phyloP scores from a whole-genome alignment of 78 protist species.

The Dictyostelium intermedium region DNA sequence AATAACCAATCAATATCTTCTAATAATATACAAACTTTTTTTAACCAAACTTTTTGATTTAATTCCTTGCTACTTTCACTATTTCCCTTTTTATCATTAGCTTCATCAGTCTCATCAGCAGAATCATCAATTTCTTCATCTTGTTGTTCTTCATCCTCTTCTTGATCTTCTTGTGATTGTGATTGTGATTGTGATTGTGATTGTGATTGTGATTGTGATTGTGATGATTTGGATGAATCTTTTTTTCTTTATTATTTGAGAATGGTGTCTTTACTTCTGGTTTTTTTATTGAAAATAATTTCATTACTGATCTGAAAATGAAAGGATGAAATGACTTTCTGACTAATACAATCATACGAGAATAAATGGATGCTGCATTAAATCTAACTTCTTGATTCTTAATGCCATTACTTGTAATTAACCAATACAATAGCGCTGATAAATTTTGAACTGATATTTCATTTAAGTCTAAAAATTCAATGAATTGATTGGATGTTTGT shows the following conservation, averaged over 20 bases:
- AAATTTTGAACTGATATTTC: conserved; percentile 7
- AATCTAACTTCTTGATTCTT: neutral
- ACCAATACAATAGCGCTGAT: conserved; percentile 29
- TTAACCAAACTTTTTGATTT: neutral
- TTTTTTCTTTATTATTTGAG: neutral
- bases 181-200: neutral
- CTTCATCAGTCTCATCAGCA: neutral
- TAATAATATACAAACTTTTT: neutral
- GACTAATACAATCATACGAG: conserved; percentile 1
- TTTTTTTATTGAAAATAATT: conserved; percentile 1
- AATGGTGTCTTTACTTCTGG: neutral
- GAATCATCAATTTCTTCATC: neutral
- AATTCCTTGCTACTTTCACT: too few species aligned
- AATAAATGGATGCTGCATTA: conserved; percentile 55
- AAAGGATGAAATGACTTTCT: conserved; percentile 42
- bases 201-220: neutral
- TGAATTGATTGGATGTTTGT: conserved; percentile 10
- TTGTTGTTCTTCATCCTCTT: neutral
- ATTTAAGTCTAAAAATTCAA: conserved; percentile 6
- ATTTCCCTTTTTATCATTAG: neutral
- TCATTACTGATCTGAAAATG: conserved; percentile 23
- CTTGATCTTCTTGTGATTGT: neutral
- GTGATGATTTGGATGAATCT: neutral
- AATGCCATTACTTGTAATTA: neutral
- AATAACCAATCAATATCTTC: neutral